Evolutionary conservation across 371 early-diverging fungal species (phyloP).

Genomic region (Mucor irregularis): DNA sequence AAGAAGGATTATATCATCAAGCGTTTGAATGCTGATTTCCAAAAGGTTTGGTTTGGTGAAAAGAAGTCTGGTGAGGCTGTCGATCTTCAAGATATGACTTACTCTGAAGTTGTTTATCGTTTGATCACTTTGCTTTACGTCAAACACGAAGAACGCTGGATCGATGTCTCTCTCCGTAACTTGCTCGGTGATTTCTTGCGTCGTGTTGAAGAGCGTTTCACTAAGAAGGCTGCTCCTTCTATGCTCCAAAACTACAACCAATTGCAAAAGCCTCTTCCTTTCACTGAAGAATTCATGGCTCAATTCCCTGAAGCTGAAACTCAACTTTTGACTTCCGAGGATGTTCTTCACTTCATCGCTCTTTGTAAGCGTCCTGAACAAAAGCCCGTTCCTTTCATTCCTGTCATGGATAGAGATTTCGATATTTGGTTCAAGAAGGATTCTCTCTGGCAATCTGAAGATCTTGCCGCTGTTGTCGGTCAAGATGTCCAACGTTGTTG

Average conservation of each 20-base stretch:
- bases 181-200: slow-evolving; percentile 86
- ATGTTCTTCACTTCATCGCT: slow-evolving; percentile 87
- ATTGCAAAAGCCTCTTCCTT: slow-evolving; percentile 68
- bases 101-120: slow-evolving; percentile 86
- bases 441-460: slow-evolving; percentile 95
- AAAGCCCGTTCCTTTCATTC: slow-evolving; percentile 94
- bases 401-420: slow-evolving; percentile 90
- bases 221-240: slow-evolving; percentile 54
- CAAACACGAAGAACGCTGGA: slow-evolving; percentile 83
- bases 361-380: slow-evolving; percentile 81
- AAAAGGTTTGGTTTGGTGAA: slow-evolving; percentile 93
- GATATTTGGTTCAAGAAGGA: slow-evolving; percentile 97
- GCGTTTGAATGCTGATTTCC: slow-evolving; percentile 90
- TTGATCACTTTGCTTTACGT: slow-evolving; percentile 84
- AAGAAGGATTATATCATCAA: slow-evolving; percentile 93
- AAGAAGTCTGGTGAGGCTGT: slow-evolving; percentile 78
- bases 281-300: slow-evolving; percentile 75
- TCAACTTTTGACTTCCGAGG: slow-evolving; percentile 89
- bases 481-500: slow-evolving; percentile 92
- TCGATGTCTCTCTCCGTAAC: slow-evolving; percentile 82
- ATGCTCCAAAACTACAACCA: slow-evolving; percentile 73
- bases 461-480: slow-evolving; percentile 87
- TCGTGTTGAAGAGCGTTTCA: slow-evolving; percentile 92
- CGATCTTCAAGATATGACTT: slow-evolving; percentile 92
- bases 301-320: slow-evolving; percentile 75